Conservation (phyloP, 2,329 filamentous ascomycete genomes). For the Cadophora sp. region DNA sequence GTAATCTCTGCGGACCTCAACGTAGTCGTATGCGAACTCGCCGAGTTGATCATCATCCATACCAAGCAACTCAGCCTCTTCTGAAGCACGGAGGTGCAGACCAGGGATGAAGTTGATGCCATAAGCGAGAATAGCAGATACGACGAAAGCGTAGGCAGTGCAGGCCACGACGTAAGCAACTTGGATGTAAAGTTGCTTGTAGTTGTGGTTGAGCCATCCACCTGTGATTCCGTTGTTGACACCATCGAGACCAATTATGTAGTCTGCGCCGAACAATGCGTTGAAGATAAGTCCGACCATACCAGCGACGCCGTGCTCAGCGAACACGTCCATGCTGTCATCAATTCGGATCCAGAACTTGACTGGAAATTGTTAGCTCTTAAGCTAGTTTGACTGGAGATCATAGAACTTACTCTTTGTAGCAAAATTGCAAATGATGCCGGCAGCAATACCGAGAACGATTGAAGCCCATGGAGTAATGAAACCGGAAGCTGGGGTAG, state of each 20-base stretch:
- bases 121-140: slow-evolving; percentile 78
- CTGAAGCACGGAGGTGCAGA: slow-evolving; percentile 78
- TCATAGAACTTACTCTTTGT: slow-evolving; percentile 58
- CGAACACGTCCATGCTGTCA: slow-evolving; percentile 75
- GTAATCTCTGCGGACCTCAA: slow-evolving; percentile 87
- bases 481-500: slow-evolving; percentile 72
- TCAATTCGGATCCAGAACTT: slow-evolving; percentile 65
- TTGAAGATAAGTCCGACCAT: slow-evolving; percentile 77
- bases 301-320: slow-evolving; percentile 73
- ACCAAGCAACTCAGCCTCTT: slow-evolving; percentile 83
- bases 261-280: slow-evolving; percentile 72
- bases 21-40: slow-evolving; percentile 90
- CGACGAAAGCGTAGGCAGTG: slow-evolving; percentile 72
- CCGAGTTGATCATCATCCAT: slow-evolving; percentile 92
- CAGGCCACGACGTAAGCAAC: slow-evolving; percentile 75
- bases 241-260: slow-evolving; percentile 77
- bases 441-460: slow-evolving; percentile 70
- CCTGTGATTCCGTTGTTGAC: slow-evolving; percentile 73
- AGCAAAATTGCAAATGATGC: slow-evolving; percentile 70
- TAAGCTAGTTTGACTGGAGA: not conserved
- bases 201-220: slow-evolving; percentile 80
- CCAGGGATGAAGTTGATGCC: slow-evolving; percentile 78
- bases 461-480: slow-evolving; percentile 72
- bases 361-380: slow-evolving; percentile 36
- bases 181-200: slow-evolving; percentile 78